Percentiles rank a stretch among this genome's conserved stretches.
These are phyloP conservation scores for Xeromyces bisporus DNA, from an alignment of 495 filamentous ascomycete genomes.

Conservation along the genomic window DNA sequence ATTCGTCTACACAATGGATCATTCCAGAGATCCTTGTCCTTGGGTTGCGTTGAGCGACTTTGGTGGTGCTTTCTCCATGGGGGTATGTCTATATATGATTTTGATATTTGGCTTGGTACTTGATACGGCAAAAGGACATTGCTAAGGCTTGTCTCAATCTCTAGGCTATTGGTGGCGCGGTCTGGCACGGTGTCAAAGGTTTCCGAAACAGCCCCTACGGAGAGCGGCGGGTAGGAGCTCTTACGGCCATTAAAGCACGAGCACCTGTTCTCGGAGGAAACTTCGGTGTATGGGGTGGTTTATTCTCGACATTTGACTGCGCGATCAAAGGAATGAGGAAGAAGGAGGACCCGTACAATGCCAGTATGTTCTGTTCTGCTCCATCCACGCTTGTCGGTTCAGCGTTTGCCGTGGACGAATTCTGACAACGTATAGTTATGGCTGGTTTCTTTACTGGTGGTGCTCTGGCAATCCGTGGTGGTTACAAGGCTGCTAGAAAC, in stretches of 20 bases:
- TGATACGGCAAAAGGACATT: too few relatives aligned
- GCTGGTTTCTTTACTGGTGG: constrained; percentile 97
- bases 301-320: constrained; percentile 92
- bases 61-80: constrained; percentile 94
- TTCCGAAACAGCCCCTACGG: constrained; percentile 81
- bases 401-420: too few relatives aligned
- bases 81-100: constrained; percentile 39
- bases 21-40: constrained; percentile 87
- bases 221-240: constrained; percentile 83
- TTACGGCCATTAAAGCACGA: constrained; percentile 94
- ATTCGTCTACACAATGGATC: constrained; percentile 51
- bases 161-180: constrained; percentile 62
- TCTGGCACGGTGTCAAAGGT: constrained; percentile 98
- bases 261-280: constrained; percentile 93
- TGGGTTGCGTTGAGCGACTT: constrained; percentile 95
- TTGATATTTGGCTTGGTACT: too few relatives aligned
- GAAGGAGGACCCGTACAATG: constrained; percentile 97
- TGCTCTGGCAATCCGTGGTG: constrained; percentile 75
- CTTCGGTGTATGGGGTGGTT: constrained; percentile 92
- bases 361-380: constrained; percentile 46
- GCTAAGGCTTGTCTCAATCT: too few relatives aligned
- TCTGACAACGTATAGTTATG: too few relatives aligned
- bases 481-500: constrained; percentile 74
- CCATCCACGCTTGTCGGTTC: too few relatives aligned
- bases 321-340: constrained; percentile 89